phyloP scores from a whole-genome alignment of 78 protist genomes.

The Corallochytrium limacisporum region DNA sequence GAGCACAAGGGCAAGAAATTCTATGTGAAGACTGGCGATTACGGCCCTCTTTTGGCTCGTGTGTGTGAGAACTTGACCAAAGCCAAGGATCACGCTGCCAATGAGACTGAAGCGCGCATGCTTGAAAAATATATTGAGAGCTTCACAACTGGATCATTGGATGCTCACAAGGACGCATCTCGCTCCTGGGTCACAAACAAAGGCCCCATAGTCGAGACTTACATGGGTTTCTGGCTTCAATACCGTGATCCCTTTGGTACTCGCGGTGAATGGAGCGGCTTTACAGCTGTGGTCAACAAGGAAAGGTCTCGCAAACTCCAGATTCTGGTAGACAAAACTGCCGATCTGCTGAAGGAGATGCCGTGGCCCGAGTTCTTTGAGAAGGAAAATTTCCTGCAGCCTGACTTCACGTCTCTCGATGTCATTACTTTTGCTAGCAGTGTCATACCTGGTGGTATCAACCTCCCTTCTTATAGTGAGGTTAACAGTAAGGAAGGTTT shows the following conservation, averaged over 20 bases:
- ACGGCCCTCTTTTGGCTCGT: neutral
- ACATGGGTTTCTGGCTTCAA: conserved; percentile 61
- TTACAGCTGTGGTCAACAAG: conserved; percentile 57
- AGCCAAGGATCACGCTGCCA: conserved; percentile 28
- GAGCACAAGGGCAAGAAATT: neutral
- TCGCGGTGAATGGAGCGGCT: conserved; percentile 71
- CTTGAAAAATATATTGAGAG: conserved; percentile 26
- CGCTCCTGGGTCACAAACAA: conserved; percentile 53
- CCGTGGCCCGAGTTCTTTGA: conserved; percentile 58
- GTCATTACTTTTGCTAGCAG: conserved; percentile 45
- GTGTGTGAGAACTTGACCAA: conserved; percentile 17
- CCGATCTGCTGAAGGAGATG: conserved; percentile 14
- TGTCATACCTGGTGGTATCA: conserved; percentile 51
- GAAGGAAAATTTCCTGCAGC: conserved; percentile 45
- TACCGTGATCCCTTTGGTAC: conserved; percentile 62
- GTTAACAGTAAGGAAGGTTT: conserved; percentile 49
- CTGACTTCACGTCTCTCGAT: conserved; percentile 64
- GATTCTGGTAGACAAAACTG: conserved; percentile 34
- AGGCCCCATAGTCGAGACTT: conserved; percentile 54
- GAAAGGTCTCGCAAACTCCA: conserved; percentile 25
- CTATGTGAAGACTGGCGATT: neutral
- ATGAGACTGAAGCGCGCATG: conserved; percentile 46
- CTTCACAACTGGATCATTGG: conserved; percentile 38
- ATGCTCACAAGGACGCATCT: conserved; percentile 51
- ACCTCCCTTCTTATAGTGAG: conserved; percentile 49